These are phyloP conservation scores for Claviceps lovelessii DNA, from an alignment of 2,329 filamentous ascomycete species.

Conservation along the genomic window DNA sequence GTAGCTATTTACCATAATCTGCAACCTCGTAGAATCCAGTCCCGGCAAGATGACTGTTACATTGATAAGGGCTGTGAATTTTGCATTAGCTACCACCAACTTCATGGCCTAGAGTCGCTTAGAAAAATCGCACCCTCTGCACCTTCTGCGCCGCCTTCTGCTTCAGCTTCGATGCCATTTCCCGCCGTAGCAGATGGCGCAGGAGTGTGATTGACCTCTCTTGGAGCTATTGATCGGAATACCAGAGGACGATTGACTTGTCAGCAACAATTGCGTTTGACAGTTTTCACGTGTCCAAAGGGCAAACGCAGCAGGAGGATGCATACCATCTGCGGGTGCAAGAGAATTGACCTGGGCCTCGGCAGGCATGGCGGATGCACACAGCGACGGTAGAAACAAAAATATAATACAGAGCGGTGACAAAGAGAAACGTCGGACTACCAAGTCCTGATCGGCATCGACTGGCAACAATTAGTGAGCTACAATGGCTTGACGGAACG, in stretches of 20 bases:
- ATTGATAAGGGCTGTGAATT: constrained; percentile 34
- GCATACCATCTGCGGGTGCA: constrained; percentile 12
- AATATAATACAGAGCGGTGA: constrained; percentile 9
- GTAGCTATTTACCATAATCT: constrained; percentile 56
- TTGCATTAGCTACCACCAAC: background rate
- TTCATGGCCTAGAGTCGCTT: background rate
- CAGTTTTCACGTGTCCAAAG: background rate
- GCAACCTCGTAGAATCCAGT: constrained; percentile 55
- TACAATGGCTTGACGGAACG: background rate
- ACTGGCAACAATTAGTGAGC: constrained; percentile 10
- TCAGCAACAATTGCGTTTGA: background rate
- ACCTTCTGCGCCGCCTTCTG: constrained; percentile 23
- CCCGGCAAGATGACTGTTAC: constrained; percentile 72
- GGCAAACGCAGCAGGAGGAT: background rate
- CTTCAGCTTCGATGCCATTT: constrained; percentile 12
- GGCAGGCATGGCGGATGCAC: constrained; percentile 18
- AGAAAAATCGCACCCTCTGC: constrained; percentile 18
- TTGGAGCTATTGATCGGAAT: constrained; percentile 8
- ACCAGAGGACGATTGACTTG: background rate
- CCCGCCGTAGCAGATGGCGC: constrained; percentile 14
- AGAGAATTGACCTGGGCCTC: constrained; percentile 13
- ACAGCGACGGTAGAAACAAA: constrained; percentile 5
- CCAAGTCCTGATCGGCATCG: constrained; percentile 14
- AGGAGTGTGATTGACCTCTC: constrained; percentile 14
- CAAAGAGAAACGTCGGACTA: constrained; percentile 10